Base-by-base conservation (phyloP, 495 filamentous ascomycete species). In the Aspergillus panamensis region DNA sequence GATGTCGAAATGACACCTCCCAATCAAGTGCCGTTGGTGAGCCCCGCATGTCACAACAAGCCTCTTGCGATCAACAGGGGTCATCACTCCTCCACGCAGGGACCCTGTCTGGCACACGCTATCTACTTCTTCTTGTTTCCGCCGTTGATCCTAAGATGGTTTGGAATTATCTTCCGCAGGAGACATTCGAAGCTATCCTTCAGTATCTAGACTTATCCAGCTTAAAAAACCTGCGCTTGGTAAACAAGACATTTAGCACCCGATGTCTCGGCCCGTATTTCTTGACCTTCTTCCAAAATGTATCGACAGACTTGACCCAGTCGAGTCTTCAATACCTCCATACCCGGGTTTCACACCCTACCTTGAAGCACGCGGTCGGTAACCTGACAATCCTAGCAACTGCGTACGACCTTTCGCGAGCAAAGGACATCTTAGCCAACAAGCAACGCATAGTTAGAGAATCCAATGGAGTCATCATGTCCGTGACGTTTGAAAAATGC, bases 221-320 rank as follows among this genome's bases (percentile, higher is more conserved):
- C 47, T 29, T 49, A 6, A 49, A 49, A 31, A 49, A 31, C 25
- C 20, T 49, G 19, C 47, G 47, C 12, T 16, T 49, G 5, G 47
- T 49, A 10, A 31, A 16, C 47, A 49, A 49, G 12, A 8, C 20
- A n/a, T 30, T 49, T 31, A 31, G 47, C 21, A 19, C 13, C 25
- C 7, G 47, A 13, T 49, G 47, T 31, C 20, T 49, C 7, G 47
- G 47, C 5, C 47, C 47, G 4, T 30, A 49, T 31, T 49, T 49
- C 47, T 20, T 49, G 12, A 31, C 19, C 20, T 49, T 49, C 25
- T 49, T 49, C 47, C 21, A 49, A 10, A 49, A 49, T 31, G 47
- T 31, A 16, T 14, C 47, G 12, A 49, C 47, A 16, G 47, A 49
- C 47, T 49, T 49, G 25, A 49, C 47, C 10, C 12, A 49, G 29